A percentile compares a stretch with the other conserved stretches of the same genome.
Evolutionary conservation across 306 rosid species (phyloP).

Genomic region (Pterocarpus macrocarpus): DNA sequence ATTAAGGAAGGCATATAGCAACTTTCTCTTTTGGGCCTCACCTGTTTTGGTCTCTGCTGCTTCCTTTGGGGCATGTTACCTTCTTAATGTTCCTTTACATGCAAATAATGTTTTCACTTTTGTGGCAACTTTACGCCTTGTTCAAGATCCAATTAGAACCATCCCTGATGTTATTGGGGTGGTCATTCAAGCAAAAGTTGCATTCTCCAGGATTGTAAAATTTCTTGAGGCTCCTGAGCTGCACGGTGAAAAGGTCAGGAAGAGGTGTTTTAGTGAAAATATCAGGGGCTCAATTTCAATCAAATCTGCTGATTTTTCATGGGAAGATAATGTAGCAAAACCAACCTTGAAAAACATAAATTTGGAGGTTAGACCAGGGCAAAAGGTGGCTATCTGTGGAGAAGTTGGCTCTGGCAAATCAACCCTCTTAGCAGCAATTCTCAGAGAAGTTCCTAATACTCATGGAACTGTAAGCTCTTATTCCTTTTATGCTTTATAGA

Average conservation of each 20-base stretch:
- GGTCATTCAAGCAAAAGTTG: conserved; percentile 76
- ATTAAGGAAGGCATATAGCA: conserved; percentile 55
- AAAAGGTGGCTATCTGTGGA: conserved; percentile 77
- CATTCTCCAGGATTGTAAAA: conserved; percentile 61
- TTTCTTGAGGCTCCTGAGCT: conserved; percentile 75
- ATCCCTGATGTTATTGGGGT: conserved; percentile 71
- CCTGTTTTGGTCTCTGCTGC: conserved; percentile 75
- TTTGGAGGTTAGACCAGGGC: conserved; percentile 58
- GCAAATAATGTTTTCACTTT: conserved; percentile 82
- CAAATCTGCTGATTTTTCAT: conserved; percentile 63
- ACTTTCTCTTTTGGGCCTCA: conserved; percentile 74
- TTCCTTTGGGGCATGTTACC: conserved; percentile 72
- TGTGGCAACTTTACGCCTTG: conserved; percentile 73
- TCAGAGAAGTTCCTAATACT: conserved; percentile 66
- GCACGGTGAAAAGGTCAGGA: conserved; percentile 40
- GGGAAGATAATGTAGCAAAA: conserved; percentile 62
- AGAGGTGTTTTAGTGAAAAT: conserved; percentile 32
- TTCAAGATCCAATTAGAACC: conserved; percentile 68
- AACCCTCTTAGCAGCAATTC: conserved; percentile 72
- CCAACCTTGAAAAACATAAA: conserved; percentile 63
- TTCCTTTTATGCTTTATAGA: not conserved
- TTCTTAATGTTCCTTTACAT: conserved; percentile 65
- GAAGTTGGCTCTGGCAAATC: conserved; percentile 86
- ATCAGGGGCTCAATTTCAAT: conserved; percentile 48
- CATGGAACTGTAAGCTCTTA: conserved; percentile 61